Base-by-base conservation (phyloP, 1,284 basidiomycete genomes). In the Rhodotorula glutinis region DNA sequence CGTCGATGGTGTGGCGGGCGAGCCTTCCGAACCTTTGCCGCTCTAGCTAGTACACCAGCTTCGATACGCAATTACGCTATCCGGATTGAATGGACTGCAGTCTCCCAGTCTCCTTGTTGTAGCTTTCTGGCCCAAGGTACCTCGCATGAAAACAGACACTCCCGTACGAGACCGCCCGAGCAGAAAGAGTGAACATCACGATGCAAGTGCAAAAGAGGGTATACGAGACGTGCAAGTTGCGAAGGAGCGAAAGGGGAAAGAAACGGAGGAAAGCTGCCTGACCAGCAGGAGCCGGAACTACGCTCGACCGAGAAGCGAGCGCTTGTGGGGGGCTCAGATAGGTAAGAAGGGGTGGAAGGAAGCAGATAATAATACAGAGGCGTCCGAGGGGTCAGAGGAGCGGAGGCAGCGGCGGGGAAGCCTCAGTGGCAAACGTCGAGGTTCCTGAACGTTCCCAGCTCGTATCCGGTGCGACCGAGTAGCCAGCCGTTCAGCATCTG, bases 401-500 rank as follows among this genome's bases (percentile, higher is more conserved):
- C n/a, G n/a, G n/a, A n/a, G n/a, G n/a, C n/a, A n/a, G n/a, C n/a
- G n/a, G n/a, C n/a, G n/a, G n/a, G n/a, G n/a, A n/a, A n/a, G n/a
- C 33, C 25, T 27, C 19, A 52, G 38, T 41, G 23, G 38, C 58
- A 59, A 0, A 55, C 43, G 33, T 40, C 59, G 30, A 73, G 60
- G 62, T 73, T 73, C 40, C 56, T 43, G 53, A 33, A 49, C 1
- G 53, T 49, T 0, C 62, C 62, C 8, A 68, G 51, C 27, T 62
- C 43, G 63, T 74, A 74, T 8, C 70, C 70, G 0, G 67, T 70
- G 2, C 29, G 25, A 13, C 69, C 67, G n/a, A 65, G 41, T 16
- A 74, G 47, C 73, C 73, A 74, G 19, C 73, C 71, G 29, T 69
- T 67, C 0, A 46, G 23, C 62, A 73, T 66, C 53, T 72, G 71